Evolutionary conservation across 2,329 filamentous ascomycete species (phyloP).

Genomic region (Cadophora sp.): DNA sequence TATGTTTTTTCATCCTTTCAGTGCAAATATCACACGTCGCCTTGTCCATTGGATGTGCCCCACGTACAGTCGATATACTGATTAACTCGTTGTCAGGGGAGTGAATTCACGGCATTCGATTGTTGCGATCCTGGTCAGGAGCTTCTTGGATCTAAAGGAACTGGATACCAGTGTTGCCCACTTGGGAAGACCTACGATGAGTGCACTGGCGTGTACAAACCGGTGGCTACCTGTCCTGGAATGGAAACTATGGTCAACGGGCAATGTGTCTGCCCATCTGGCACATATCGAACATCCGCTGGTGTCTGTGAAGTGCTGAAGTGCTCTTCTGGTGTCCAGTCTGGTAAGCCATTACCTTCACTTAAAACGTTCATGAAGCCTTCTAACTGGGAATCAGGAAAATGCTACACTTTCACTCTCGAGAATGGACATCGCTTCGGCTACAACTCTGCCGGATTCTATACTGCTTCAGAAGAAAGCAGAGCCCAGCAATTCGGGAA

Average conservation of each 20-base stretch:
- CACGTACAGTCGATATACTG: too few species aligned
- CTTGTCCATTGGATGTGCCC: too few species aligned
- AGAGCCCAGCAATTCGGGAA: background rate
- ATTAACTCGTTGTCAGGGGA: background rate
- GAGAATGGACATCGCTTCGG: background rate
- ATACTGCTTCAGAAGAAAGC: background rate
- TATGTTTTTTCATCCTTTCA: background rate
- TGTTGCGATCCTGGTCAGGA: background rate
- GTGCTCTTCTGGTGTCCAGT: background rate
- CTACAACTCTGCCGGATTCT: background rate
- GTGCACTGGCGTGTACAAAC: slow-evolving; percentile 1
- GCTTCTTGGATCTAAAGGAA: background rate
- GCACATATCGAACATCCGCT: background rate
- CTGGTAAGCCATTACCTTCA: background rate
- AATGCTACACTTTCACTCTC: background rate
- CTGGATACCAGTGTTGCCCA: background rate
- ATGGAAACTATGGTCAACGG: background rate
- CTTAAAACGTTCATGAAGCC: too few species aligned
- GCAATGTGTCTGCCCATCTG: background rate
- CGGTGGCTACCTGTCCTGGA: background rate
- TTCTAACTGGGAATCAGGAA: background rate
- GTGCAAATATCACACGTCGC: too few species aligned
- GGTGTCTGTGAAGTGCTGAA: background rate
- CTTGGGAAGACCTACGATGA: background rate
- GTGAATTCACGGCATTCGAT: background rate